phyloP scores from a whole-genome alignment of 768 basidiomycete species.

The Kwoniella mangroviensis region DNA sequence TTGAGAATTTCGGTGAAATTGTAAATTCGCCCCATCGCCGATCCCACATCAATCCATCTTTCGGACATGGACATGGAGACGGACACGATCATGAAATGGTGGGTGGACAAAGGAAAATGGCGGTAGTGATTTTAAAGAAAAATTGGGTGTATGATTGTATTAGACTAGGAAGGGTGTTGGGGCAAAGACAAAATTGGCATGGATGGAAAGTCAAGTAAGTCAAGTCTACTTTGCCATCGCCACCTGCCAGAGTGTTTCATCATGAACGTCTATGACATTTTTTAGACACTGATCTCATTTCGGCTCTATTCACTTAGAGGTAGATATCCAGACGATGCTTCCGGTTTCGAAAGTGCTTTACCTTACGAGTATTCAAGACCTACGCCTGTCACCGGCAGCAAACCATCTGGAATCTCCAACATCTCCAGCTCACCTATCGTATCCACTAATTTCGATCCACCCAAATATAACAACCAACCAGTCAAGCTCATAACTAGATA shows the following conservation, averaged over 20 bases:
- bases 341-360: too few relatives aligned
- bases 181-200: not conserved
- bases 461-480: not conserved
- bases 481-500: not conserved
- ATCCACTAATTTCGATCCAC: not conserved
- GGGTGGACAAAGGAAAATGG: not conserved
- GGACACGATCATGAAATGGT: not conserved
- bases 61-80: not conserved
- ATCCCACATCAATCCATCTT: too few relatives aligned
- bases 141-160: constrained; percentile 1
- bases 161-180: not conserved
- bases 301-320: too few relatives aligned
- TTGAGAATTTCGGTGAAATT: not conserved
- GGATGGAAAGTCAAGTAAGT: constrained; percentile 5
- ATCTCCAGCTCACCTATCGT: too few relatives aligned
- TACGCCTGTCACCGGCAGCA: too few relatives aligned
- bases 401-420: too few relatives aligned
- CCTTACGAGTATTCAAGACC: too few relatives aligned
- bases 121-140: not conserved
- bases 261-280: too few relatives aligned
- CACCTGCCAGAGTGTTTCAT: not conserved
- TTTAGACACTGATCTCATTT: too few relatives aligned
- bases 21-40: not conserved
- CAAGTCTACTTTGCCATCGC: not conserved
- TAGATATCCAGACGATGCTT: too few relatives aligned